phyloP scores from a whole-genome alignment of 169 alveolate genomes.

The Plasmodium knowlesi region DNA sequence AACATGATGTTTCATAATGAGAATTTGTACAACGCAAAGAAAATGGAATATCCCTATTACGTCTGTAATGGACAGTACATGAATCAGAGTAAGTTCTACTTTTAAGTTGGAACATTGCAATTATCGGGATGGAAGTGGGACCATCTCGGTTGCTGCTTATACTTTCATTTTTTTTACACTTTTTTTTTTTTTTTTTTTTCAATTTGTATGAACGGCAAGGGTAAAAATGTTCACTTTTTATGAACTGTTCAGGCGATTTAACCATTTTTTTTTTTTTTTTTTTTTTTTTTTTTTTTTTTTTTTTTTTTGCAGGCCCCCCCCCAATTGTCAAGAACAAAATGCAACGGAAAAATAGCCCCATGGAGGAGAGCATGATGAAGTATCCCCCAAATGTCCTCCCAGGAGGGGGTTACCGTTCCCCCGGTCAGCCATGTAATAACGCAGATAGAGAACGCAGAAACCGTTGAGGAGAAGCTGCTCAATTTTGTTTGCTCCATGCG shows the following conservation, averaged over 20 bases:
- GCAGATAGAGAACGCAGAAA: neutral
- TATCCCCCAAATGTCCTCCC: neutral
- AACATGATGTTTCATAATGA: slow-evolving; percentile 15
- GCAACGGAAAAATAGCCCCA: neutral
- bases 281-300: neutral
- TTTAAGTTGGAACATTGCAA: too few relatives aligned
- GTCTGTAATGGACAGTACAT: slow-evolving; percentile 13
- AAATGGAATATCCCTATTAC: slow-evolving; percentile 23
- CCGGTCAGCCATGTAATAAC: slow-evolving; percentile 9
- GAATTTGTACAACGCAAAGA: slow-evolving; percentile 19
- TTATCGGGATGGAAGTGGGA: too few relatives aligned
- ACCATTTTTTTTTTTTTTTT: neutral
- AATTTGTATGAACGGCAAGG: neutral
- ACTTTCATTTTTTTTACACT: neutral
- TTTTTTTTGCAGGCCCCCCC: neutral
- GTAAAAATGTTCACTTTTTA: neutral
- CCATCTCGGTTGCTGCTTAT: too few relatives aligned
- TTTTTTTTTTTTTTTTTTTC: neutral
- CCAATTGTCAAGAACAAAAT: neutral
- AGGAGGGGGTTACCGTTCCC: neutral
- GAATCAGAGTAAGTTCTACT: slow-evolving; percentile 10
- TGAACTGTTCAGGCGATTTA: neutral
- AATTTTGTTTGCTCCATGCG: neutral
- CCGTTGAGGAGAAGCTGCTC: neutral
- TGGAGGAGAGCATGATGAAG: slow-evolving; percentile 7